Evolutionary conservation across 495 filamentous ascomycete genomes (phyloP).

Genomic region (Neurospora sublineolata): DNA sequence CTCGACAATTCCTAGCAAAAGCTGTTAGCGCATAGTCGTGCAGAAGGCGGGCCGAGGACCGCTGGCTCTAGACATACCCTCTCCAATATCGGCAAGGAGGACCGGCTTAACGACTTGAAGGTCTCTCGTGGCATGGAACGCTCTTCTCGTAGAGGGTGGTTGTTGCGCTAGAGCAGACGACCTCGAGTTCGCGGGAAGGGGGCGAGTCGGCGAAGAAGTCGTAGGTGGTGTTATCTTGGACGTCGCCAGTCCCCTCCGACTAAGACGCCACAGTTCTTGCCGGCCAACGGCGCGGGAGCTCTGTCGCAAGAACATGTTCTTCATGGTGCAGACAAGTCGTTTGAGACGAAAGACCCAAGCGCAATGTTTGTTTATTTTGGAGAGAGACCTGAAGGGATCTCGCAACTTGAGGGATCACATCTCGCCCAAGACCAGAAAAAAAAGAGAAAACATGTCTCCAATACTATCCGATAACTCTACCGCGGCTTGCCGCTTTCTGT

Average conservation of each 20-base stretch:
- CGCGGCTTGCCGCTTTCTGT: not conserved
- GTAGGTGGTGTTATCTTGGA: not conserved
- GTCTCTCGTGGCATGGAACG: slow-evolving; percentile 51
- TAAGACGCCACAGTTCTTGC: slow-evolving; percentile 24
- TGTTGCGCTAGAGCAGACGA: slow-evolving; percentile 8
- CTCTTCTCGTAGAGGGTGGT: slow-evolving; percentile 17
- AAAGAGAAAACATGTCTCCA: not conserved
- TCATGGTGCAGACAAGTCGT: not conserved
- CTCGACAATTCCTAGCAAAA: slow-evolving; percentile 72
- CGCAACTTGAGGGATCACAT: not conserved
- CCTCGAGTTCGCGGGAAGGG: slow-evolving; percentile 1
- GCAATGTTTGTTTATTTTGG: not conserved
- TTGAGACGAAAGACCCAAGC: not conserved
- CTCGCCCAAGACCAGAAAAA: not conserved
- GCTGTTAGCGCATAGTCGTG: not conserved
- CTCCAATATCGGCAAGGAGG: slow-evolving; percentile 88
- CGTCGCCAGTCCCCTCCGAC: slow-evolving; percentile 15
- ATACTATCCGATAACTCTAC: not conserved
- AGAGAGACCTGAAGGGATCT: not conserved
- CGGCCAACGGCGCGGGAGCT: slow-evolving; percentile 30
- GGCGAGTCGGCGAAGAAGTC: not conserved
- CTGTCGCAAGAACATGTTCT: slow-evolving; percentile 33
- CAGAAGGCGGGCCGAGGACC: not conserved
- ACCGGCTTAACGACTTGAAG: slow-evolving; percentile 68
- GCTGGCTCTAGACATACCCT: slow-evolving; percentile 47